Evolutionary conservation across 257 asterid genomes (phyloP), one percentile per base, ranked within the genome.

Genomic region (Galeopsis tetrahit): DNA sequence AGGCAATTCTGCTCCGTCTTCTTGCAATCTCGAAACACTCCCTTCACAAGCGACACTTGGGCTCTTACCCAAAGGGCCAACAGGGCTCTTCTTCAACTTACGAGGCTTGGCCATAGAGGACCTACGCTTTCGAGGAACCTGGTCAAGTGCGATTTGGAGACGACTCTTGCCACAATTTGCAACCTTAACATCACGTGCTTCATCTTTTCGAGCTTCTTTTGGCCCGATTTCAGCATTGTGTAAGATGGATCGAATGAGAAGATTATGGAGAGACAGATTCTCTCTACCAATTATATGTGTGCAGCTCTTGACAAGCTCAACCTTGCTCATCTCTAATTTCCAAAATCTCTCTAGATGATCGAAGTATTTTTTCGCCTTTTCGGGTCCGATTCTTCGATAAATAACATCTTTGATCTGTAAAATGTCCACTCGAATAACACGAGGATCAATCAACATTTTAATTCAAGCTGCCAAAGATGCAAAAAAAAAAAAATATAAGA

Each of bases 11-110:
- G 91, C 82, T 15, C 85, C 85, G 74, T 90, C 97, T 53, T 85
- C 96, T 51, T 83, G 90, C 6, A 81, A 74, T 70, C 84, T 82
- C 8, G 81, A 68, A 14, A 71, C 76, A 1, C 88, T 80, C 80
- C 88, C 97, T 56, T 90, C 91, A 32, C 75, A 69, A 1, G 80
- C 82, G 48, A 72, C 4, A 58, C 83, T 82, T 1, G 88, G 86
- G 74, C 90, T 87, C 85, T 89, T 90, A 2, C 98, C 96, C 43
- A 89, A 77, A 0, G 95, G 96, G 36, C 98, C 97, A 35, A 87
- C 86, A 36, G 98, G 97, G 82, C 96, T 90, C 5, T 82, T 95
- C 7, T 80, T 79, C 55, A 77, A 75, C 79, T 79, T 92, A 32
- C 89, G 90, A 38, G 80, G 88, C 71, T 90, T 75, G 28, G 72